A percentile compares a stretch with the other conserved stretches of the same genome.
These are phyloP conservation scores for Xylaria sp. DNA, from an alignment of 2,329 filamentous ascomycete genomes.

Conservation along the genomic window DNA sequence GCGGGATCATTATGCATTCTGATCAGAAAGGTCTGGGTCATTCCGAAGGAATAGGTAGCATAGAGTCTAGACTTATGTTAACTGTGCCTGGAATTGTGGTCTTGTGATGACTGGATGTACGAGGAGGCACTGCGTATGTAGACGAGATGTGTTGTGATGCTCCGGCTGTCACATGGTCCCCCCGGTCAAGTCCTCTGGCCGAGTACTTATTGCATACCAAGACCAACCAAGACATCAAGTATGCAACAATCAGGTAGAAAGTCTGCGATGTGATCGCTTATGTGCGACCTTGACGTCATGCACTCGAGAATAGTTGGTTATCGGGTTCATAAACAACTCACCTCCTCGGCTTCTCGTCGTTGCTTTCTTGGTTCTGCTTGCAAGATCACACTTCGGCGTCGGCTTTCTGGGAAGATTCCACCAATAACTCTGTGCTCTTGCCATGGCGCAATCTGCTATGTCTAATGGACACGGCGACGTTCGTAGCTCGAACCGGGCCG, in stretches of 20 bases:
- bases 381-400: not conserved
- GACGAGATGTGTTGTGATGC: not conserved
- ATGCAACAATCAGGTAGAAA: not conserved
- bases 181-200: too few species aligned
- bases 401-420: not conserved
- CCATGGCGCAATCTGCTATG: slow-evolving; percentile 14
- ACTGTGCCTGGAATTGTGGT: not conserved
- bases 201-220: not conserved
- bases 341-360: not conserved
- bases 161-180: not conserved
- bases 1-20: too few species aligned
- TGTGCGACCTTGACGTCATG: not conserved
- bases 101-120: not conserved
- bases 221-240: not conserved
- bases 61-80: too few species aligned
- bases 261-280: not conserved
- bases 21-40: too few species aligned
- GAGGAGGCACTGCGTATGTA: not conserved
- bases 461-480: slow-evolving; percentile 29
- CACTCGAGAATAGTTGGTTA: not conserved
- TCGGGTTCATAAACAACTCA: not conserved
- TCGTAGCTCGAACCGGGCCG: slow-evolving; percentile 12
- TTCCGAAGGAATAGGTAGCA: too few species aligned
- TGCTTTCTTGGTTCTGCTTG: not conserved
- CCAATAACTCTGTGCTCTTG: not conserved